phyloP scores from a whole-genome alignment of 1,139 yeast genomes.

The Zygoascus meyerae region DNA sequence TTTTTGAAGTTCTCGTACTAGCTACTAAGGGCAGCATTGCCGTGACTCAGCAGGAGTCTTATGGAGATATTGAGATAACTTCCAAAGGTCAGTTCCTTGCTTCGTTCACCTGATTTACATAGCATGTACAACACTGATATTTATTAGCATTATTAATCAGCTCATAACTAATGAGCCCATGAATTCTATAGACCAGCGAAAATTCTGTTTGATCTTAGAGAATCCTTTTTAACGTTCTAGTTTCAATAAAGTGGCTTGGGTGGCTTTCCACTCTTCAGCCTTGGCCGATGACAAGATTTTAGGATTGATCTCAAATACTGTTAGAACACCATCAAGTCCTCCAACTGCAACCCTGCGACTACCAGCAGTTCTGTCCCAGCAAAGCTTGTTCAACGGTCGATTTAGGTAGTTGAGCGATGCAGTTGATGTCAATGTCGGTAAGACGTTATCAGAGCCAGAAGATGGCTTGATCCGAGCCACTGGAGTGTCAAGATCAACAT shows the following conservation, averaged over 20 bases:
- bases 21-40: constrained; percentile 72
- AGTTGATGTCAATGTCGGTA: constrained; percentile 2
- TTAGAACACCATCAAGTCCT: constrained; percentile 33
- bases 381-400: constrained; percentile 27
- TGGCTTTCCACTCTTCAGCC: constrained; percentile 22
- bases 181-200: not conserved
- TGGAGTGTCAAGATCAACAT: constrained; percentile 39
- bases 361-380: constrained; percentile 27
- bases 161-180: not conserved
- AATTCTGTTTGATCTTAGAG: not conserved
- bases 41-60: constrained; percentile 55
- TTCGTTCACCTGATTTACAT: too few relatives aligned
- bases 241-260: constrained; percentile 14
- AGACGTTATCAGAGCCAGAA: constrained; percentile 1
- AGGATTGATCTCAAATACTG: constrained; percentile 30
- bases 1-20: constrained; percentile 75
- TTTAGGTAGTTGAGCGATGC: constrained; percentile 10
- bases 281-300: constrained; percentile 16
- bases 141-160: too few relatives aligned
- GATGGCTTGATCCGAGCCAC: constrained; percentile 29
- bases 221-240: constrained; percentile 5
- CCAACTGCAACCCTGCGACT: constrained; percentile 32
- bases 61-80: constrained; percentile 52
- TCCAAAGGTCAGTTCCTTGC: too few relatives aligned
- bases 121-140: too few relatives aligned